These are phyloP conservation scores for Collybia mongolica DNA, from an alignment of 768 basidiomycete genomes.

Conservation along the genomic window DNA sequence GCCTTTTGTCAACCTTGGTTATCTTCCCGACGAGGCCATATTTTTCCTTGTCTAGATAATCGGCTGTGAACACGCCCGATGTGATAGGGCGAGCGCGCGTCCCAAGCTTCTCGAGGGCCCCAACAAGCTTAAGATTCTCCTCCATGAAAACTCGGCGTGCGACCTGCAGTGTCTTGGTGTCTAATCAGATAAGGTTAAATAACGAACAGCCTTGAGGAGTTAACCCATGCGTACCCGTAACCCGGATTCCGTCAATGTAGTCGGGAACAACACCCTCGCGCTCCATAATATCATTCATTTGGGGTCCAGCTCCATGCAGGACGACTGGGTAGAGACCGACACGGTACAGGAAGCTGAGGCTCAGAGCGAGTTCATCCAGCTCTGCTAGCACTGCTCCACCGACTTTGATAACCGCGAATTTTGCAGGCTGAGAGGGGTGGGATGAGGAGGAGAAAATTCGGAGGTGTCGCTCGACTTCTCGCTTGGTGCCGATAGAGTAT, in stretches of 20 bases:
- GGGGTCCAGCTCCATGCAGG: constrained; percentile 94
- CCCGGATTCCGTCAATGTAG: constrained; percentile 96
- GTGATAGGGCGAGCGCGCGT: constrained; percentile 98
- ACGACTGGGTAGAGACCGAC: constrained; percentile 98
- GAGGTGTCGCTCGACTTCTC: constrained; percentile 97
- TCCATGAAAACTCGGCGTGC: constrained; percentile 97
- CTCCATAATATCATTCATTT: constrained; percentile 92
- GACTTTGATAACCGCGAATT: constrained; percentile 97
- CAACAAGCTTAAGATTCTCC: constrained; percentile 94
- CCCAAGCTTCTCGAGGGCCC: constrained; percentile 89
- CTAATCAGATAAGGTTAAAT: constrained; percentile 33
- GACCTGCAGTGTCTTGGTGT: constrained; percentile 90
- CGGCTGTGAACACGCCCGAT: constrained; percentile 96
- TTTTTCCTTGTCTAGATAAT: constrained; percentile 92
- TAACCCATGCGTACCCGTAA: constrained; percentile 68
- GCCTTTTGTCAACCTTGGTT: constrained; percentile 91
- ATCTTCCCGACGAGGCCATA: constrained; percentile 97
- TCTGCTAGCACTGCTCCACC: constrained; percentile 94
- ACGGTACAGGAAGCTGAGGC: constrained; percentile 93
- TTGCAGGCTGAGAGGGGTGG: constrained; percentile 85
- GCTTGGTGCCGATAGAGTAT: constrained; percentile 95
- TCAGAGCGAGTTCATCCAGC: constrained; percentile 90
- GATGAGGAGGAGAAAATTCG: constrained; percentile 97
- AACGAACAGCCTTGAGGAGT: constrained; percentile 1
- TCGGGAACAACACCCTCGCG: constrained; percentile 91